phyloP scores from a whole-genome alignment of 2,329 filamentous ascomycete species.

The Penicillium sp. region DNA sequence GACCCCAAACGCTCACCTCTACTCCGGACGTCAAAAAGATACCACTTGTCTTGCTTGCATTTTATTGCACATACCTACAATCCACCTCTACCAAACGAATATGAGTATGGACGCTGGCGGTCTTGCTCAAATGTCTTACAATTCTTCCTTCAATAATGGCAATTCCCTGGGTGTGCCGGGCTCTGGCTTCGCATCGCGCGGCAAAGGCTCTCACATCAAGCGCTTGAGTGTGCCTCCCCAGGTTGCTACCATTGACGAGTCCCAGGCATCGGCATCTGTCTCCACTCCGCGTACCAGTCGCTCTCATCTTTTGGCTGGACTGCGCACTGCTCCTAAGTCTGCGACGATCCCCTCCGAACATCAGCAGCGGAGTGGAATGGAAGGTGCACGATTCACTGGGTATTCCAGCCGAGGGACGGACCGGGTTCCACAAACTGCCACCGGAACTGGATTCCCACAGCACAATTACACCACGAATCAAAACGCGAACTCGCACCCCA shows the following conservation, averaged over 20 bases:
- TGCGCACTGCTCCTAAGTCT: conserved; percentile 87
- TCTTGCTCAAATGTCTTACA: conserved; percentile 98
- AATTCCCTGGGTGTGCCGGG: conserved; percentile 63
- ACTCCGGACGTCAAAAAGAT: conserved; percentile 11
- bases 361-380: conserved; percentile 45
- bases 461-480: conserved; percentile 33
- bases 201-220: conserved; percentile 79
- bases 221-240: conserved; percentile 73
- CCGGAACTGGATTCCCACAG: conserved; percentile 46
- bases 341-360: conserved; percentile 61
- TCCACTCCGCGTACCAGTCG: conserved; percentile 87
- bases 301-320: conserved; percentile 82
- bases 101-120: conserved; percentile 79
- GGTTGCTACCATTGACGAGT: conserved; percentile 57
- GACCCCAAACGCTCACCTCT: conserved; percentile 20
- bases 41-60: conserved; percentile 5
- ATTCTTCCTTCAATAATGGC: conserved; percentile 59
- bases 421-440: conserved; percentile 52
- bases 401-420: conserved; percentile 37
- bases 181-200: conserved; percentile 74
- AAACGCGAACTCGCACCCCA: conserved; percentile 27
- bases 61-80: conserved; percentile 27
- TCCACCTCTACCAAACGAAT: conserved; percentile 20
- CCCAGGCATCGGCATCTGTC: conserved; percentile 55
- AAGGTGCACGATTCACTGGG: conserved; percentile 42